phyloP scores from a whole-genome alignment of 306 rosid genomes.

The Comarum palustre region DNA sequence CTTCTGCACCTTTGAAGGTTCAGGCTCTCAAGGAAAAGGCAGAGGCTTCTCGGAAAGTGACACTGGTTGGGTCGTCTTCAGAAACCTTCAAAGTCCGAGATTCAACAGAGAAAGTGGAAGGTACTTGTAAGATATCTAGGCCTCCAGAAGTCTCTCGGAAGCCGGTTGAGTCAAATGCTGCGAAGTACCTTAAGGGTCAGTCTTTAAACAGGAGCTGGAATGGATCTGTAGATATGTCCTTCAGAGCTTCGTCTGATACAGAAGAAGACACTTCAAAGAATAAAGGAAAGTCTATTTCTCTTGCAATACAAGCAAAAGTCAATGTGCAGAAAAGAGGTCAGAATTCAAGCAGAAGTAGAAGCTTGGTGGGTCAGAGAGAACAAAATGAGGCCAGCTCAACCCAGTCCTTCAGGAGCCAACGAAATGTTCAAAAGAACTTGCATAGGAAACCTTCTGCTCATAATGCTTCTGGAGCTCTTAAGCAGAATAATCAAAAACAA shows the following conservation, averaged over 20 bases:
- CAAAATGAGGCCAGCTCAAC: conserved; percentile 55
- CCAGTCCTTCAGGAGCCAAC: conserved; percentile 42
- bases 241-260: conserved; percentile 35
- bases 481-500: conserved; percentile 88
- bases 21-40: conserved; percentile 70
- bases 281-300: conserved; percentile 80
- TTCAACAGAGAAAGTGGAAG: conserved; percentile 55
- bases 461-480: conserved; percentile 53
- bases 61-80: conserved; percentile 53
- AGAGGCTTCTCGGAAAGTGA: conserved; percentile 58
- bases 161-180: conserved; percentile 66
- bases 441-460: conserved; percentile 46
- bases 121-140: conserved; percentile 46
- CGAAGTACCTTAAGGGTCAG: conserved; percentile 75
- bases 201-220: conserved; percentile 87
- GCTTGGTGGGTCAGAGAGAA: conserved; percentile 47
- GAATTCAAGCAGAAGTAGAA: conserved; percentile 48
- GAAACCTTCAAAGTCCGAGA: conserved; percentile 49
- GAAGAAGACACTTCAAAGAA: conserved; percentile 53
- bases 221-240: conserved; percentile 61
- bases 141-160: conserved; percentile 52
- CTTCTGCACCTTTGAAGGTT: conserved; percentile 65
- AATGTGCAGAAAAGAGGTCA: conserved; percentile 86
- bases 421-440: conserved; percentile 49
- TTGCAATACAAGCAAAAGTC: conserved; percentile 96